Base-by-base conservation (phyloP, 176 grass and related monocot species). In the Alopecurus myosuroides region DNA sequence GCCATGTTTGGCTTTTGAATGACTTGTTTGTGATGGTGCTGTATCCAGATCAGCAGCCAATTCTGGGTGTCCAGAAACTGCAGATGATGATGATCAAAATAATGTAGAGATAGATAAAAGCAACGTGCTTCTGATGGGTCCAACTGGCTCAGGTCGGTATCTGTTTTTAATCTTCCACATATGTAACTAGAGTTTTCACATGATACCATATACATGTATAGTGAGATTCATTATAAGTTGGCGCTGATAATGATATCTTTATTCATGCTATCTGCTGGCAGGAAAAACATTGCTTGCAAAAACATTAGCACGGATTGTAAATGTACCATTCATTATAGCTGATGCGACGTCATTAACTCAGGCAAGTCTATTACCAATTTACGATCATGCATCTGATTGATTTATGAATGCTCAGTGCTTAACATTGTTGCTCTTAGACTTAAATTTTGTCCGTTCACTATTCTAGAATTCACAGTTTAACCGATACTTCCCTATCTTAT, bases 271-370 rank as follows among this genome's bases (percentile, higher is more conserved):
- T 86, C 76, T 87, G 52, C 55, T 86, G 72, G 85, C 90, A 98
- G 95, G 96, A 83, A 98, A 98, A 91, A 98, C 96, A 84, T 88
- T 98, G 84, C 96, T 98, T 51, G 96, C 96, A 48, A 98, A 98
- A 92, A 90, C 93, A 87, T 89, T 98, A 89, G 96, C 96, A 56
- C 87, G 80, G 26, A 88, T 98, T 91, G 89, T 98, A 79, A 98
- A 98, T 78, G 93, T 98, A 61, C 96, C 96, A 90, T 95, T 98
- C 28, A 66, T 98, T 77, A 92, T 98, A 86, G 96, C 96, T 50
- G 96, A 98, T 76, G 96, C 93, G 15, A 98, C 96, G 15, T 91
- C 93, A 81, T 81, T 98, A 85, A 95, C 96, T 77, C 96, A 98
- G 93, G 94, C 85, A 94, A 90, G 88, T 87, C 70, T 52, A 82